Conservation (phyloP, 2,329 filamentous ascomycete genomes). For the Neonectria sp. region DNA sequence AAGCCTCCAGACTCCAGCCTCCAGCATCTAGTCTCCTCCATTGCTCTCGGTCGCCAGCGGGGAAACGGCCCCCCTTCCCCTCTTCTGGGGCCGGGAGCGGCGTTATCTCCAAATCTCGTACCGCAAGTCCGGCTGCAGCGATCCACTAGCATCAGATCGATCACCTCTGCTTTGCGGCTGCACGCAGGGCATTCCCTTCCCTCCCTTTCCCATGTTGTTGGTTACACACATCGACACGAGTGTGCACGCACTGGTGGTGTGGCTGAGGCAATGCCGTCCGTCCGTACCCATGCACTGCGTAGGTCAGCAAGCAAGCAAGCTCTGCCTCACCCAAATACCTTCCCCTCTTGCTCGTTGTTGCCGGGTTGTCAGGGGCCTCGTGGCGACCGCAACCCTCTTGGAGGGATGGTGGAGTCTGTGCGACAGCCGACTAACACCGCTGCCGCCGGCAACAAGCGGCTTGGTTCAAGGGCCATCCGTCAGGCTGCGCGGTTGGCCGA, state of each 20-base stretch:
- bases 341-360: not conserved
- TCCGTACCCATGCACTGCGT: not conserved
- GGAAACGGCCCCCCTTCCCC: constrained; percentile 14
- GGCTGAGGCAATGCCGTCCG: constrained; percentile 3
- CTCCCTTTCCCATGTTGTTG: constrained; percentile 23
- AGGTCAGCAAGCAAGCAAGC: constrained; percentile 6
- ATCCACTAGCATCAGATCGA: constrained; percentile 43
- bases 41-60: constrained; percentile 11
- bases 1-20: not conserved
- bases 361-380: constrained; percentile 11
- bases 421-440: constrained; percentile 22
- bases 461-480: constrained; percentile 25
- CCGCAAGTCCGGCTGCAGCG: constrained; percentile 32
- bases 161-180: constrained; percentile 38
- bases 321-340: not conserved
- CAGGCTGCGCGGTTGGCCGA: constrained; percentile 2
- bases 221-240: constrained; percentile 39
- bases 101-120: constrained; percentile 41
- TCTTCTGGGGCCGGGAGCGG: constrained; percentile 30
- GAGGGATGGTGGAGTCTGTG: constrained; percentile 33
- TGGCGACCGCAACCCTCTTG: constrained; percentile 7
- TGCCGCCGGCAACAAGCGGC: constrained; percentile 26
- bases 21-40: not conserved
- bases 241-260: constrained; percentile 12
- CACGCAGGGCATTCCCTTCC: constrained; percentile 33